phyloP scores from a whole-genome alignment of 169 alveolate species.

The Eimeria tenella region DNA sequence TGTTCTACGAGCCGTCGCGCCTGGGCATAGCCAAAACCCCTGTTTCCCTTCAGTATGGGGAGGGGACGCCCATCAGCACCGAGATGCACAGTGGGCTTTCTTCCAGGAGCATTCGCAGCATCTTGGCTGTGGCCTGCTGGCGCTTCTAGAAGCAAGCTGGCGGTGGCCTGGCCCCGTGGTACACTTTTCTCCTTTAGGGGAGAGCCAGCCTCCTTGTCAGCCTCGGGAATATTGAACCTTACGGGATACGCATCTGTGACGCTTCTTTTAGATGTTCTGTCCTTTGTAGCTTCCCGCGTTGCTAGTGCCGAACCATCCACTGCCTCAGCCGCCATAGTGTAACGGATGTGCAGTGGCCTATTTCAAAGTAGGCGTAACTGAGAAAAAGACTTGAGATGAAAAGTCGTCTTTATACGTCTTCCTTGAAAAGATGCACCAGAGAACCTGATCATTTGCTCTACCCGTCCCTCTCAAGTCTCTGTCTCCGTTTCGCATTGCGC shows the following conservation, averaged over 20 bases:
- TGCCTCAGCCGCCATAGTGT: slow-evolving; percentile 61
- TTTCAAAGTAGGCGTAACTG: too few relatives aligned
- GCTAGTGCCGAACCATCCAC: not conserved
- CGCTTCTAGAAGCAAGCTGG: too few relatives aligned
- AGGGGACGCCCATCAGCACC: slow-evolving; percentile 63
- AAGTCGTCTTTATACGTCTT: too few relatives aligned
- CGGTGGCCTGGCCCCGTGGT: not conserved
- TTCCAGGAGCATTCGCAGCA: not conserved
- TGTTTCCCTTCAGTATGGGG: slow-evolving; percentile 36
- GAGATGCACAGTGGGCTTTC: slow-evolving; percentile 24
- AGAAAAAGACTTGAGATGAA: too few relatives aligned
- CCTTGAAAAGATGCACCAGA: too few relatives aligned
- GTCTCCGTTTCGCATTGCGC: too few relatives aligned
- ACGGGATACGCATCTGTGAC: slow-evolving; percentile 47
- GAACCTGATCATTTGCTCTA: too few relatives aligned
- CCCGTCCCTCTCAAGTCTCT: too few relatives aligned
- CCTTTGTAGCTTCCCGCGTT: not conserved
- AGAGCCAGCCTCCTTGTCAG: not conserved
- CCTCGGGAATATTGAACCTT: slow-evolving; percentile 18
- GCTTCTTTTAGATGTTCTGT: slow-evolving; percentile 8
- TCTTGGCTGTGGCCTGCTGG: not conserved
- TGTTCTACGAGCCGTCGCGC: slow-evolving; percentile 69
- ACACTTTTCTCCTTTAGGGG: not conserved
- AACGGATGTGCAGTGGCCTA: not conserved
- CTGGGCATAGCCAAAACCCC: slow-evolving; percentile 39